A percentile compares a stretch with the other conserved stretches of the same genome.
phyloP scores from a whole-genome alignment of 352 stramenopile genomes.

The Globisporangium iwayamae region DNA sequence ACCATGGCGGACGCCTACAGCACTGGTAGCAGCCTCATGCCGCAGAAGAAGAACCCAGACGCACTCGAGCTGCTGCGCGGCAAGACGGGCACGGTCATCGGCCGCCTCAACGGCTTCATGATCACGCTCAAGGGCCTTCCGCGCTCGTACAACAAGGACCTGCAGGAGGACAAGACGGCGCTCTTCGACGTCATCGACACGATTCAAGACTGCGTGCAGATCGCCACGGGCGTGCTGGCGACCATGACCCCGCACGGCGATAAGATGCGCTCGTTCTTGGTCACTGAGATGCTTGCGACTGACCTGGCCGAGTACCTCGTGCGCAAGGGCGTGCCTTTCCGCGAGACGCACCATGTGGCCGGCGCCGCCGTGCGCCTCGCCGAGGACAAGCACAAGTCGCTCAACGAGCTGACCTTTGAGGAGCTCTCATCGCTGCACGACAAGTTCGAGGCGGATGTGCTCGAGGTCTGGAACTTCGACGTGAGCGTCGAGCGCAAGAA shows the following conservation, averaged over 20 bases:
- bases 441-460: conserved; percentile 88
- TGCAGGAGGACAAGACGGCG: conserved; percentile 99
- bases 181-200: conserved; percentile 97
- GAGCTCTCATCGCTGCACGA: conserved; percentile 87
- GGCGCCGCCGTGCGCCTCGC: conserved; percentile 91
- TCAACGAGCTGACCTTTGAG: conserved; percentile 87
- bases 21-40: conserved; percentile 98
- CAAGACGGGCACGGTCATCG: conserved; percentile 95
- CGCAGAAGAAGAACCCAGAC: conserved; percentile 99
- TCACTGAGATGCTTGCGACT: conserved; percentile 98
- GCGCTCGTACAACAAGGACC: conserved; percentile 99
- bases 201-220: conserved; percentile 96
- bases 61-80: conserved; percentile 97
- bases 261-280: conserved; percentile 93
- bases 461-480: conserved; percentile 90
- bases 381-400: conserved; percentile 83
- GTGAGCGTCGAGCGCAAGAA: conserved; percentile 90
- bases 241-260: conserved; percentile 95
- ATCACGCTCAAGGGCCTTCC: conserved; percentile 96
- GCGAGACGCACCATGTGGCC: conserved; percentile 99
- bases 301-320: conserved; percentile 99
- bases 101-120: conserved; percentile 93
- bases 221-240: conserved; percentile 94
- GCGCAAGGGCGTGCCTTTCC: conserved; percentile 97
- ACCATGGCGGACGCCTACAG: conserved; percentile 97